Base-by-base conservation (phyloP, 495 filamentous ascomycete genomes). In the Symbiotaphrina buchneri region DNA sequence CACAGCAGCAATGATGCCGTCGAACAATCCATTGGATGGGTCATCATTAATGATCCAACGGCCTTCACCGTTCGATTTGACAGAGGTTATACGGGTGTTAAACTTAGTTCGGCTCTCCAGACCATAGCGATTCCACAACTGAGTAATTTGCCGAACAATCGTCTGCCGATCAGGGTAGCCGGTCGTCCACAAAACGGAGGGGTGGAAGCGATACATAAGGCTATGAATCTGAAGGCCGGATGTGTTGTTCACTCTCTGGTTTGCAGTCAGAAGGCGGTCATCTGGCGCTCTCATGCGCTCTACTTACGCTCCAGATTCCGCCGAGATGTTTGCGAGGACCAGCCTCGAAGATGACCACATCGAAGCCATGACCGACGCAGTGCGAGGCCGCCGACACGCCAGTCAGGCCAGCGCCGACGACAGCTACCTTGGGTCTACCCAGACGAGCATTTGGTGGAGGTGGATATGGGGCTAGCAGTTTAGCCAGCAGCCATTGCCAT, bases 131-230 rank as follows among this genome's bases (percentile, higher is more conserved):
- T 74, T 59, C 81, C 79, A 91, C 0, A 90, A 47, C 27, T 71
- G 46, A 14, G 60, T 55, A 18, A 87, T 71, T 42, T 80, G 66
- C 10, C 59, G 56, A 20, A 79, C 56, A 38, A 90, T 84, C 39
- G 78, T 66, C 34, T 69, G 47, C 21, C 75, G 68, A 28, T 71
- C 60, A 0, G 81, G 81, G 43, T 90, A 87, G 26, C 75, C 74
- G 10, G 52, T 49, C n/a, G 58, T 51, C 65, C 76, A 87, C 30
- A 57, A 54, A 2, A 90, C 65, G 0, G 74, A 77, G 0, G 80
- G 81, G 36, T 83, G 77, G 48, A 87, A 91, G 19, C 81, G 67
- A 49, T 84, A 87, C 79, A 87, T 84, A 35, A 83, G 51, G 25
- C 71, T 77, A 46, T 87, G 75, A 22, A 87, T 79, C 39, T 87